A percentile compares a stretch with the other conserved stretches of the same genome.
phyloP scores from a whole-genome alignment of 2,329 filamentous ascomycete genomes.

The Dactylellina parvicollis region DNA sequence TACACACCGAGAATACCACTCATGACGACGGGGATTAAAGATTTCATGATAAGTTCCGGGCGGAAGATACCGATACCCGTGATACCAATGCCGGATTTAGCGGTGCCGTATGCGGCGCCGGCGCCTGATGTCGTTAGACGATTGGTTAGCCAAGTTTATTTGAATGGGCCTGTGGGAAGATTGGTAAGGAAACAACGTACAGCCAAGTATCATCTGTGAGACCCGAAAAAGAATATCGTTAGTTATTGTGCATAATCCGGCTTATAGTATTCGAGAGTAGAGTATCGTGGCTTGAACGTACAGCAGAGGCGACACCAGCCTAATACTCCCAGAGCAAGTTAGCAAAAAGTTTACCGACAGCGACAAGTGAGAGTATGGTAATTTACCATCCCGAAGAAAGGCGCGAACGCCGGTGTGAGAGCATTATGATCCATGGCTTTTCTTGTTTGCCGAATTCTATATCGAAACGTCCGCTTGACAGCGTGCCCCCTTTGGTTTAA shows the following conservation, averaged over 20 bases:
- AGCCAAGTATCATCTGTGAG: constrained; percentile 49
- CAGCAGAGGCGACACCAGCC: constrained; percentile 50
- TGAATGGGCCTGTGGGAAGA: no score
- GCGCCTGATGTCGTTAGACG: no score
- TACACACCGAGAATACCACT: constrained; percentile 99
- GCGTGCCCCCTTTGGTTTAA: neutral
- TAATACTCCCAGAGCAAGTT: constrained; percentile 1
- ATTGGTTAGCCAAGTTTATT: no score
- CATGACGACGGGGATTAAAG: constrained; percentile 78
- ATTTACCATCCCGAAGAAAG: constrained; percentile 52
- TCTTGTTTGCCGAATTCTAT: neutral
- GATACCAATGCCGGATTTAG: constrained; percentile 85
- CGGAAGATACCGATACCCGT: constrained; percentile 84
- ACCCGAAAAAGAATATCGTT: neutral
- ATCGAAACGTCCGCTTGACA: neutral
- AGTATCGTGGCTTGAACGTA: constrained; percentile 27
- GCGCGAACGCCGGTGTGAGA: constrained; percentile 49
- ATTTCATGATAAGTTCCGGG: constrained; percentile 88
- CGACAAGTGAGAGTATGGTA: neutral
- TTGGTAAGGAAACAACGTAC: no score
- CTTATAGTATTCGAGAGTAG: neutral
- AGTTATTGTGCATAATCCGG: neutral
- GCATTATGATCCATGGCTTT: constrained; percentile 43
- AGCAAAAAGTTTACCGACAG: neutral
- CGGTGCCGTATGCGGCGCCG: constrained; percentile 86